These are phyloP conservation scores for Lachnellula subtilissima DNA, from an alignment of 2,329 filamentous ascomycete species.

Conservation along the genomic window DNA sequence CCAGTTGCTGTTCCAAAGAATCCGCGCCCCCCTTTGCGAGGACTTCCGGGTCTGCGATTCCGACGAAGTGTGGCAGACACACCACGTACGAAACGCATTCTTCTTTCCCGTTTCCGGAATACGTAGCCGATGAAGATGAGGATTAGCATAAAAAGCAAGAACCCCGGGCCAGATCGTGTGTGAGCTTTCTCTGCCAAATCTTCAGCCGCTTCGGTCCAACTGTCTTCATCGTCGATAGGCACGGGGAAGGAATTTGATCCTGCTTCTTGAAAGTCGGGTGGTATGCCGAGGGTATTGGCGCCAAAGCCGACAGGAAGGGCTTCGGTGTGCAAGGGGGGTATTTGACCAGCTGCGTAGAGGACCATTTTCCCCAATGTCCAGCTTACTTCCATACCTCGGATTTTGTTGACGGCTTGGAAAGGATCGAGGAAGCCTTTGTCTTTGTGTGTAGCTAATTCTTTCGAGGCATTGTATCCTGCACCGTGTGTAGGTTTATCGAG, in stretches of 20 bases:
- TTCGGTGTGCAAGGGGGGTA: slow-evolving; percentile 58
- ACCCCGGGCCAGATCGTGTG: slow-evolving; percentile 64
- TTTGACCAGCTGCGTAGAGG: slow-evolving; percentile 85
- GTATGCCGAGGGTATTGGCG: slow-evolving; percentile 62
- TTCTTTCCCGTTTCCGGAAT: slow-evolving; percentile 73
- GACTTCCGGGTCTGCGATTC: slow-evolving; percentile 41
- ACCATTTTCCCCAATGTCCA: slow-evolving; percentile 98
- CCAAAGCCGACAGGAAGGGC: slow-evolving; percentile 85
- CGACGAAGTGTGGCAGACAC: slow-evolving; percentile 42
- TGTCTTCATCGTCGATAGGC: slow-evolving; percentile 47
- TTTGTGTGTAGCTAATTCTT: slow-evolving; percentile 63
- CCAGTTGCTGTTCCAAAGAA: slow-evolving; percentile 48
- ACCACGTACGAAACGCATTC: slow-evolving; percentile 55
- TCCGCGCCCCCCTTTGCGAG: slow-evolving; percentile 42
- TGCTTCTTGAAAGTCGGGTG: slow-evolving; percentile 79
- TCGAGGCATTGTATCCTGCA: slow-evolving; percentile 62
- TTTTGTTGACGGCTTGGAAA: slow-evolving; percentile 90
- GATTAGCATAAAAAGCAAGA: slow-evolving; percentile 74
- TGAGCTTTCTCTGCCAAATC: slow-evolving; percentile 62
- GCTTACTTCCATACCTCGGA: slow-evolving; percentile 85
- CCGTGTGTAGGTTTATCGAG: slow-evolving; percentile 31
- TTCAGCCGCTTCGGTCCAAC: slow-evolving; percentile 48
- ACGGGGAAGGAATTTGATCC: slow-evolving; percentile 46
- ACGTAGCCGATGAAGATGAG: slow-evolving; percentile 65
- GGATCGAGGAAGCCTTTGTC: slow-evolving; percentile 73